A percentile compares a stretch with the other conserved stretches of the same genome.
phyloP scores from a whole-genome alignment of 257 asterid genomes.

The Fraxinus quadrangulata region DNA sequence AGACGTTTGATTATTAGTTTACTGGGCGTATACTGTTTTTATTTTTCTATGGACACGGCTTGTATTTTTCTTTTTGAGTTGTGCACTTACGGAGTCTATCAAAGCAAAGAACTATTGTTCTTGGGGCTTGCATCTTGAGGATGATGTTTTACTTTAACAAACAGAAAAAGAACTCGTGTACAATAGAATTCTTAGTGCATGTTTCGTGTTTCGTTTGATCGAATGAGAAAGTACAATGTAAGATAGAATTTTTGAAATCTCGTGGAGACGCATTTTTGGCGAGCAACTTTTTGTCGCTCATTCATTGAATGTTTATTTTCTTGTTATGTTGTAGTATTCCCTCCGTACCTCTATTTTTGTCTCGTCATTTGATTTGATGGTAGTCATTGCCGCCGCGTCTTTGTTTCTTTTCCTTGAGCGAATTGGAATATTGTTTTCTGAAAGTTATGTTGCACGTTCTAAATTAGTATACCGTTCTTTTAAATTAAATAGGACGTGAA shows the following conservation, averaged over 20 bases:
- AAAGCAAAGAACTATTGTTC: neutral
- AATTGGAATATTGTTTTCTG: too few relatives aligned
- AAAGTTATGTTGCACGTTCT: too few relatives aligned
- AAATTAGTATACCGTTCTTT: too few relatives aligned
- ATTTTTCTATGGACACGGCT: neutral
- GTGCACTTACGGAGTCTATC: neutral
- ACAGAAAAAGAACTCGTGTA: neutral
- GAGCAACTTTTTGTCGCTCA: too few relatives aligned
- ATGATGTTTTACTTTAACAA: neutral
- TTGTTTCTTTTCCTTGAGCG: too few relatives aligned
- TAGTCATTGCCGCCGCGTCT: too few relatives aligned
- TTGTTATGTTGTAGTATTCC: too few relatives aligned
- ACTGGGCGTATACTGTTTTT: neutral
- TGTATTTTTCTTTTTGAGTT: neutral
- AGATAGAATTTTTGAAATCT: neutral
- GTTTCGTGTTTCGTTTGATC: neutral
- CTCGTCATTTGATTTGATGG: too few relatives aligned
- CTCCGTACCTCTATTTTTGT: too few relatives aligned
- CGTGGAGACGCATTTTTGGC: too few relatives aligned
- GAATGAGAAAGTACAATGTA: neutral
- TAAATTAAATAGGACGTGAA: too few relatives aligned
- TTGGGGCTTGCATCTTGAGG: neutral
- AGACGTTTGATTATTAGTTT: neutral
- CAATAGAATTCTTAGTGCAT: neutral
- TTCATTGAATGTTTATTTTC: too few relatives aligned